Evolutionary conservation across 2,329 filamentous ascomycete genomes (phyloP).

Genomic region (Trichophyton simii): DNA sequence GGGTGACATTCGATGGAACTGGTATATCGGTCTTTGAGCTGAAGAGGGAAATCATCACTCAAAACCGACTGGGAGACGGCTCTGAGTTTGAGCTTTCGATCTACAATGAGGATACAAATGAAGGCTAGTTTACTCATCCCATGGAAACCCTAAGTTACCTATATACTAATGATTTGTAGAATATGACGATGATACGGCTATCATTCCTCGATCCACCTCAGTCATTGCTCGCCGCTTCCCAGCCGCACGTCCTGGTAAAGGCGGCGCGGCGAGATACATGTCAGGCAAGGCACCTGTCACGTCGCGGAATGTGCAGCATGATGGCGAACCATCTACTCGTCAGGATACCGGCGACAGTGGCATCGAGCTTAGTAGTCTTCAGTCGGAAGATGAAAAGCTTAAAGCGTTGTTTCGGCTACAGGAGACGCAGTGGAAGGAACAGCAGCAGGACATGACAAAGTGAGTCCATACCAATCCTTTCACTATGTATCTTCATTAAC

Average conservation of each 20-base stretch:
- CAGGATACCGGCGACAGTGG: conserved; percentile 33
- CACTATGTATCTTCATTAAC: not conserved
- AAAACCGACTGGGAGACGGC: conserved; percentile 86
- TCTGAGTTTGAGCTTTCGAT: conserved; percentile 94
- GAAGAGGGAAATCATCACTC: conserved; percentile 95
- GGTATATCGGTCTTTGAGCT: conserved; percentile 97
- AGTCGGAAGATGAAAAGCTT: conserved; percentile 90
- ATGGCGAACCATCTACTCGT: conserved; percentile 37
- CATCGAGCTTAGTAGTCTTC: conserved; percentile 59
- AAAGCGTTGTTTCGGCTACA: conserved; percentile 83
- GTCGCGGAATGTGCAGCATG: conserved; percentile 65
- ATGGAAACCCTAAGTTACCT: not conserved
- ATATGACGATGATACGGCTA: conserved; percentile 95
- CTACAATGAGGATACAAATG: conserved; percentile 79
- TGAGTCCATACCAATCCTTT: conserved; percentile 26
- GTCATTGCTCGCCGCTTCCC: conserved; percentile 82
- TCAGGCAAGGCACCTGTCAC: conserved; percentile 88
- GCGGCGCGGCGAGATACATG: conserved; percentile 85
- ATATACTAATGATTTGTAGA: conserved; percentile 42
- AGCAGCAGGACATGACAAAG: conserved; percentile 88
- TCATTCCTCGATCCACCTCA: conserved; percentile 87
- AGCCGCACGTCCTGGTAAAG: conserved; percentile 71
- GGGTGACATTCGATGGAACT: conserved; percentile 93
- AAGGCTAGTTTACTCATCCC: conserved; percentile 51
- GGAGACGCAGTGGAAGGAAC: conserved; percentile 81